Evolutionary conservation across 2,329 filamentous ascomycete genomes (phyloP), one percentile per base, ranked within the genome.

Genomic region (Aaosphaeria pasadenensis): DNA sequence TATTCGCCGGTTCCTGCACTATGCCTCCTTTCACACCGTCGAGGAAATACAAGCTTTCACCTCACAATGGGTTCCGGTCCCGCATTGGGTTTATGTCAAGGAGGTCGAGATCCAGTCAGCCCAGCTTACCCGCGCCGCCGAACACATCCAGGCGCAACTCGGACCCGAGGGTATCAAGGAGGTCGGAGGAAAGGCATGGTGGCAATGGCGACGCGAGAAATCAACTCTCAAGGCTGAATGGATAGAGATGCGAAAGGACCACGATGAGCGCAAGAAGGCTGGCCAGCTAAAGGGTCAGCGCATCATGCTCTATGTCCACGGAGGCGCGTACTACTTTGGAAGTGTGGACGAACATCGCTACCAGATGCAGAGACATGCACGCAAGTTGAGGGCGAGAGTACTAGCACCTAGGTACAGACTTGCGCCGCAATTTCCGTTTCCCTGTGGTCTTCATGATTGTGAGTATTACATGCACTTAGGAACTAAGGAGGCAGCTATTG

Each of bases 321-420:
- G 94, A 11, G 92, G 92, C 5, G 92, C 88, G 17, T 97, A 96
- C 72, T 99, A 86, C 72, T 97, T 99, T 67, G 92, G 94, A 11
- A 95, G 90, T 59, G 86, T 96, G 35, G 91, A 96, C 64, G 91
- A 95, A 70, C 94, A 97, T 74, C 85, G 94, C n/a, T 97, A 97
- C 72, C 92, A 97, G 77, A 85, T 99, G 79, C 94, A 99, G 71
- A 82, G 92, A 43, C 91, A 97, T 78, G 94, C 94, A 30, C 82
- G 94, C 46, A 97, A 97, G 73, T 79, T 99, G 51, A 91, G 94
- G 70, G 92, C 91, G 13, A 81, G 91, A 47, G 87, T 96, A 6
- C 84, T 97, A 68, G 91, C 92, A 56, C 79, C 92, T 5, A 78
- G 84, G 52, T 99, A 97, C 70, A 84, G 94, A 38, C 78, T 99